Base-by-base conservation (phyloP, 192 early-diverging fungal genomes). In the Coemansia sp. region DNA sequence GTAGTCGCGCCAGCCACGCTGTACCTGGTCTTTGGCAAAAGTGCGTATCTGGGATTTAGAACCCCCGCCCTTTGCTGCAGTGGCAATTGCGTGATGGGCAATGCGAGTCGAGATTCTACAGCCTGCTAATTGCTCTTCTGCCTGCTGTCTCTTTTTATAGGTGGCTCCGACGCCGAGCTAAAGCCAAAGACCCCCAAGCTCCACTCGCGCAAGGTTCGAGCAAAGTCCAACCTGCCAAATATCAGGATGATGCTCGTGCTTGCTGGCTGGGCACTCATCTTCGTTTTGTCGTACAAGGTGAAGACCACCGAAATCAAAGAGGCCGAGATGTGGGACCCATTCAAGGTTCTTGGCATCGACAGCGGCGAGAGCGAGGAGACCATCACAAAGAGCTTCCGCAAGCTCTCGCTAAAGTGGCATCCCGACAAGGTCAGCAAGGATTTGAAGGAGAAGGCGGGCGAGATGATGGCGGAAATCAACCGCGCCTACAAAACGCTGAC, bases 401-500 rank as follows among this genome's bases (percentile, higher is more conserved):
- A 87, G 70, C 79, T 94, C 18, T 88, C 88, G n/a, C 63, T 86
- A 39, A 85, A 83, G 76, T 88, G 87, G 82, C 92, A 93, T 70
- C 89, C 90, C 21, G 89, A 93, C 80, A 93, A 93, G 81, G 91
- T 86, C 46, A 78, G 71, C 18, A 73, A 87, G 60, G 89, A 88
- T 31, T 62, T 86, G 66, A 86, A 87, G 74, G 86, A 88, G 46
- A 83, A 88, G 67, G 89, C 90, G 16, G 90, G 87, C 50, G 76
- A 81, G 50, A 89, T 81, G 78, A 96, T 90, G 82, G 86, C 92
- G 21, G 92, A 98, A 51, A 88, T 98, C 65, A 87, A 89, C 55
- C 94, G 97, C 62, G 97, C 97, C 11, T 91, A 95, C 75, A 94
- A 95, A 86, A 92, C 94, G 72, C 82, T 99, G 67, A 99, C 96